Base-by-base conservation (phyloP, 306 rosid species). In the Castanea mollissima region DNA sequence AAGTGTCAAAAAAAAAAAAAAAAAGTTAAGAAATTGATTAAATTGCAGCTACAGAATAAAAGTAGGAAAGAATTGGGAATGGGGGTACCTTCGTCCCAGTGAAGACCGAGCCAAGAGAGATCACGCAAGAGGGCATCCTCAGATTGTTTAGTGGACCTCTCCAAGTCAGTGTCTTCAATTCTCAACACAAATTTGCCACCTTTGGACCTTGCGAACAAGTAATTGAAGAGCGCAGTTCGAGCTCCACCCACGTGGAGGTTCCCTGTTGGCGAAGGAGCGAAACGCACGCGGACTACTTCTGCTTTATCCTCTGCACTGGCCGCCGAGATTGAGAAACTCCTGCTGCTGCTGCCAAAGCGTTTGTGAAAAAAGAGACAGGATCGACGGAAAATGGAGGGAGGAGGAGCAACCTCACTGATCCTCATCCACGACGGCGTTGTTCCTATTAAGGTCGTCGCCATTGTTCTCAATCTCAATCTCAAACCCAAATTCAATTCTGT, bases 181-280 rank as follows among this genome's bases (percentile, higher is more conserved):
- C 98, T 94, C 90, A 94, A 71, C 74, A 94, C 83, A 77, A n/a
- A 92, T 78, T 87, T 89, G 71, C 98, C 98, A 79, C 97, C 98
- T 80, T 94, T 94, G 38, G 94, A 89, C 93, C 97, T 93, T 77
- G 97, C 91, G 23, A 89, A 92, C 73, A 92, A 79, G 84, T 90
- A 92, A 58, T 92, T 89, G 86, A 89, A 92, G 62, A 95, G 90
- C 0, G 99, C 99, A 34, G 99, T 95, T 79, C 99, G 84, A 2
- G 99, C 99, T 76, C 99, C 99, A 19, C 99, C 99, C 29, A 95
- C 98, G 9, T 95, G 98, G n/a, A 95, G 97, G 62, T 95, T 95
- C 54, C 99, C 98, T 3, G 98, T 93, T 1, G 99, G 98, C 63
- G 99, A 95, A 65, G 99, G 99, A 56, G 97, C 99, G 75, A 95